Evolutionary conservation across 768 basidiomycete genomes (phyloP), one percentile per base, ranked within the genome.

Genomic region (Naganishia vishniacii): DNA sequence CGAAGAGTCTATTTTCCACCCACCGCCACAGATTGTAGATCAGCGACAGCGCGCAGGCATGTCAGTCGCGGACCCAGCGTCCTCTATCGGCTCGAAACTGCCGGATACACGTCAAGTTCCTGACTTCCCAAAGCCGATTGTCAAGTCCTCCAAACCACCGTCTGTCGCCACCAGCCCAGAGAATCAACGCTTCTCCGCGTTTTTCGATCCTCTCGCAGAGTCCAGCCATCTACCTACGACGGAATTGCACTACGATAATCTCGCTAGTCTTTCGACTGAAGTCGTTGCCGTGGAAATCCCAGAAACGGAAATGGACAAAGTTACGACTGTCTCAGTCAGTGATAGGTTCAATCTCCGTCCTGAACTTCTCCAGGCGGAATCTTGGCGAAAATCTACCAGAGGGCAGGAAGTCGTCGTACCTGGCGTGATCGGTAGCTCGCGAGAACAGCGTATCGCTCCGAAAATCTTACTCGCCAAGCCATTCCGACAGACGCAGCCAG

Each of bases 311-410:
- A 23, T 26, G 20, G 34, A 20, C 53, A 37, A 56, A 25, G 12
- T 56, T 7, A 25, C 34, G 2, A 44, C n/a, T n/a, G 2, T n/a
- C 23, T 15, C 7, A 20, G 37, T 29, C 4, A 40, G 23, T 26
- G 37, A 34, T 34, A 37, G 53, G 37, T 56, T 56, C 23, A 56
- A 41, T 56, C 53, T 56, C 11, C 53, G 53, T 25, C 53, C 53
- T 3, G 53, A 56, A 56, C 37, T 56, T 13, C 53, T 56, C n/a
- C 53, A 56, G 34, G 53, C 53, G 40, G 53, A 56, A 37, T 56
- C 53, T 5, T 56, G 53, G 53, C 53, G 53, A 29, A 56, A 56
- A 37, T 56, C 53, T 23, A 56, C 53, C 3, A 41, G 53, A 26
- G 53, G 53, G 20, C 59, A 40, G 25, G 60, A 46, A 28, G 60